Percentiles rank a stretch among this genome's conserved stretches.
Evolutionary conservation across 139 green algal species (phyloP).

Genomic region (Coccomyxa sp.): DNA sequence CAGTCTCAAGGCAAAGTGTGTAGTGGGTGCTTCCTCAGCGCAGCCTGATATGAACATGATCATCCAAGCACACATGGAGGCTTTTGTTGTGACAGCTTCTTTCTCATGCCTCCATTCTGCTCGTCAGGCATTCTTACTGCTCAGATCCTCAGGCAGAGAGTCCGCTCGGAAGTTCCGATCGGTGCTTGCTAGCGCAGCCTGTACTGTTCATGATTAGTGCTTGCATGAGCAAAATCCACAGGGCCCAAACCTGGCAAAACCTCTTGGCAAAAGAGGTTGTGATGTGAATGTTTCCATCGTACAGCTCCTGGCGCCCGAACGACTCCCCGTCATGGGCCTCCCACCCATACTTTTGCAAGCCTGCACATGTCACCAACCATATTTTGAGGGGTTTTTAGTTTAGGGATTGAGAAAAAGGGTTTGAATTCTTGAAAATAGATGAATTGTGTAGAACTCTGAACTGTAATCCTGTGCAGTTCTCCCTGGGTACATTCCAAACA

Average conservation of each 20-base stretch:
- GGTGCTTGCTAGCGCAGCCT: too few relatives aligned
- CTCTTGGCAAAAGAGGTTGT: constrained; percentile 30
- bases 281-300: constrained; percentile 60
- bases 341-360: constrained; percentile 71
- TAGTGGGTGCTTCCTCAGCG: too few relatives aligned
- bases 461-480: background rate
- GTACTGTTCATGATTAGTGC: background rate
- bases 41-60: too few relatives aligned
- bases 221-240: background rate
- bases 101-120: too few relatives aligned
- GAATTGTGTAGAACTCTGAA: background rate
- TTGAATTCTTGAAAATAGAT: too few relatives aligned
- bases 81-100: too few relatives aligned
- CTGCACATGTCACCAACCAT: constrained; percentile 10
- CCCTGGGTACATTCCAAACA: background rate
- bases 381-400: background rate
- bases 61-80: too few relatives aligned
- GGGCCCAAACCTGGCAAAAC: background rate
- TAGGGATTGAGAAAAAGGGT: too few relatives aligned
- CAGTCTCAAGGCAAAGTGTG: too few relatives aligned
- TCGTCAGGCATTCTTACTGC: too few relatives aligned
- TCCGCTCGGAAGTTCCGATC: too few relatives aligned
- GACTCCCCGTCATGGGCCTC: constrained; percentile 72
- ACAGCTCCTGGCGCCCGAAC: constrained; percentile 72
- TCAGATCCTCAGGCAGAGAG: too few relatives aligned